Base-by-base conservation (phyloP, 352 stramenopile species). In the Globisporangium irregulare region DNA sequence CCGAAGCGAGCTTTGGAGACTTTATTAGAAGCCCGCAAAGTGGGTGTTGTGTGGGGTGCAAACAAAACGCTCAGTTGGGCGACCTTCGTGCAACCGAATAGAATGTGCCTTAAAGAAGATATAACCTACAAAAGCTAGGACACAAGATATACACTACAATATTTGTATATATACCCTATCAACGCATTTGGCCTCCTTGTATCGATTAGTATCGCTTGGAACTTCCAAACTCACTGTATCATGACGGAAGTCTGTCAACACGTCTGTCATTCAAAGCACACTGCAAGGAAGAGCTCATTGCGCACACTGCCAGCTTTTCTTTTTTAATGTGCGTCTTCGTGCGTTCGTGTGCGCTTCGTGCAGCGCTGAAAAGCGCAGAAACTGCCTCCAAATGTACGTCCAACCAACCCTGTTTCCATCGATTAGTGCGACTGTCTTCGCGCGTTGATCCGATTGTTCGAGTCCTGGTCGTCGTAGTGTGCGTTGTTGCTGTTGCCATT, bases 361-460 rank as follows among this genome's bases (percentile, higher is more conserved):
- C 32, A 36, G 41, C 41, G 15, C 54, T 9, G 7, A n/a, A 22
- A 7, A 22, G 25, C 24, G 10, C 27, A 38, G 4, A 50, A 50
- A 50, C 41, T 3, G 15, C 15, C 14, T 50, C 41, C 41, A 50
- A n/a, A 50, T n/a, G 41, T n/a, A 50, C 41, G 14, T 50, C 41
- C 41, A n/a, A 62, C 57, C 32, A n/a, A 62, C 57, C 32, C 20
- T 14, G 1, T 34, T 24, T 20, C n/a, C 27, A 46, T 46, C 38
- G 15, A 18, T 64, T 73, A 93, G 57, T 88, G 82, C 46, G 85
- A 93, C 50, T 91, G 80, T 82, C 85, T 86, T 67, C 85, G 73
- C 7, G 74, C 66, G 38, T 74, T 75, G 55, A 93, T 89, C 34
- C 67, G 69, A 32, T 24, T 53, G 38, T n/a, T 53, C 38, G 38